Evolutionary conservation across 352 stramenopile species (phyloP).

Genomic region (Blastocystis hominis): DNA sequence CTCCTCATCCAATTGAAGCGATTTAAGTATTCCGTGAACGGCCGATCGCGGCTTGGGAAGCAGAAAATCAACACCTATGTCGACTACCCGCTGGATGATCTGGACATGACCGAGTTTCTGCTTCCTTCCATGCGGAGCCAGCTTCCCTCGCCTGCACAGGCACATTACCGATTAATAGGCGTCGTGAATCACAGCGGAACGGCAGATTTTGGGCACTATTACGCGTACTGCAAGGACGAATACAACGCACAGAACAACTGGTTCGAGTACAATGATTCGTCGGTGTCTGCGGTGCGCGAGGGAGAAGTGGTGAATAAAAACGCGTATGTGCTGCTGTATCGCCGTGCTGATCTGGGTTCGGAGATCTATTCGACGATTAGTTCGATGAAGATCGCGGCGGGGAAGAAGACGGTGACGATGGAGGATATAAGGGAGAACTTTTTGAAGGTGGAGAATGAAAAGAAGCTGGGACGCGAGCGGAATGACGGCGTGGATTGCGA

Average conservation of each 20-base stretch:
- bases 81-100: constrained; percentile 81
- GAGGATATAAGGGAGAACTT: not conserved
- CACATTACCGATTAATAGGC: constrained; percentile 64
- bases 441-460: not conserved
- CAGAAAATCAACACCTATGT: constrained; percentile 89
- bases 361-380: not conserved
- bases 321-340: constrained; percentile 60
- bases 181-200: constrained; percentile 45
- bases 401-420: not conserved
- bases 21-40: constrained; percentile 75
- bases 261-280: constrained; percentile 49
- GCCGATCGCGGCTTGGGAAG: not conserved
- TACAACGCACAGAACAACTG: constrained; percentile 42
- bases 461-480: not conserved
- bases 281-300: not conserved
- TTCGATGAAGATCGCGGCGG: not conserved
- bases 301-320: constrained; percentile 32
- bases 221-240: constrained; percentile 46
- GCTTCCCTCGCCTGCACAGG: not conserved
- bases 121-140: constrained; percentile 63
- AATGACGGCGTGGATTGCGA: not conserved
- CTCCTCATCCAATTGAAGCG: constrained; percentile 99
- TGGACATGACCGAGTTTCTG: constrained; percentile 75
- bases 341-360: not conserved
- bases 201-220: constrained; percentile 54